A percentile compares a stretch with the other conserved stretches of the same genome.
These are phyloP conservation scores for Fusarium nanum DNA, from an alignment of 2,329 filamentous ascomycete genomes.

Conservation along the genomic window DNA sequence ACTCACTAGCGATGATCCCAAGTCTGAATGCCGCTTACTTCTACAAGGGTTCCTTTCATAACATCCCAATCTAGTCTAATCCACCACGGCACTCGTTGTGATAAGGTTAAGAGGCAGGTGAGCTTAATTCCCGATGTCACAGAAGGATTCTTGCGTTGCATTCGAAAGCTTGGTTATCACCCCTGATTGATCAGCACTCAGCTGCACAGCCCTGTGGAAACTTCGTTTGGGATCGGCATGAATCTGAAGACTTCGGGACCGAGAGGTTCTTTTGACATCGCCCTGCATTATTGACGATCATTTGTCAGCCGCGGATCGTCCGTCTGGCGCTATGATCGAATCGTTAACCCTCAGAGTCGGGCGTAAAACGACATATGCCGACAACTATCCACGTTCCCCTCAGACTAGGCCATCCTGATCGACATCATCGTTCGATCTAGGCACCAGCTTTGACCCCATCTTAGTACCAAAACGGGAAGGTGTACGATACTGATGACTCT, in stretches of 20 bases:
- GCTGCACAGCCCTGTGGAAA: conserved; percentile 14
- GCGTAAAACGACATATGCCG: not conserved
- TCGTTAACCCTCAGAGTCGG: not conserved
- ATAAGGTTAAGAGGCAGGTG: not conserved
- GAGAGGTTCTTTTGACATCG: not conserved
- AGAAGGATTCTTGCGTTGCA: not conserved
- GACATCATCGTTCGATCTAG: not conserved
- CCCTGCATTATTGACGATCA: not conserved
- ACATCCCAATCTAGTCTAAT: not conserved
- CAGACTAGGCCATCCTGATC: not conserved
- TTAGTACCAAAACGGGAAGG: not conserved
- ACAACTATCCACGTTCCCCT: not conserved
- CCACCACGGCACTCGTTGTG: not conserved
- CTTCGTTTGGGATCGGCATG: conserved; percentile 1
- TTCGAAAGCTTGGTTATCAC: not conserved
- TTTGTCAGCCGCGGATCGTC: not conserved
- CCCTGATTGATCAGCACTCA: conserved; percentile 15
- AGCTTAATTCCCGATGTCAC: not conserved
- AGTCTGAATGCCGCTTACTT: not conserved
- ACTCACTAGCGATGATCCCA: conserved; percentile 9
- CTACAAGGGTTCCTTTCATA: not conserved
- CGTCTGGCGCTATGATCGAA: too few relatives aligned
- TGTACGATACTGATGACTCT: not conserved
- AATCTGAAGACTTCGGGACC: not conserved
- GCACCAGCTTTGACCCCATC: not conserved